Percentiles rank a stretch among this genome's conserved stretches.
phyloP scores from a whole-genome alignment of 1,139 yeast species.

The Geotrichum phurueaensis region DNA sequence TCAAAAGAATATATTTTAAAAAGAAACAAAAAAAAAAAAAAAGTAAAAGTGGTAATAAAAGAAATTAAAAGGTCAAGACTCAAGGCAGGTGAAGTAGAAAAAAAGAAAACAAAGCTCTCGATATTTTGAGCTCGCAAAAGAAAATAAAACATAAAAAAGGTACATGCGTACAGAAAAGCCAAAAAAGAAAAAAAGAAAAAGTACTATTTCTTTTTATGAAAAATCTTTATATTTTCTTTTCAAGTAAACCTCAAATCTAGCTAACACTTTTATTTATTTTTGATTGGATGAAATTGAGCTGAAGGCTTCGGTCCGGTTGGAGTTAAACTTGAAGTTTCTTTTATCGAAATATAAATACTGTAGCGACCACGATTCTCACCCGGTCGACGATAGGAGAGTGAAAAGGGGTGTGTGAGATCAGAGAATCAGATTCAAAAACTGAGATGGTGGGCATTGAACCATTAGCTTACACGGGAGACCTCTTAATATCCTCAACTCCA shows the following conservation, averaged over 20 bases:
- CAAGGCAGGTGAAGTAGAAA: background rate
- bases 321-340: background rate
- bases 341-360: background rate
- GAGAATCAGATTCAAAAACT: background rate
- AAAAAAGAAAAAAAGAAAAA: background rate
- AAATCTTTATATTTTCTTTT: background rate
- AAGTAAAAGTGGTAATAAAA: background rate
- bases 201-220: background rate
- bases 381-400: background rate
- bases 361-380: background rate
- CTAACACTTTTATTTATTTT: background rate
- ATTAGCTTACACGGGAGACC: background rate
- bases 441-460: background rate
- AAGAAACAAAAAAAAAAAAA: background rate
- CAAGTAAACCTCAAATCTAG: background rate
- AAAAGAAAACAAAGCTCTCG: background rate
- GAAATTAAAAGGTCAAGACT: background rate
- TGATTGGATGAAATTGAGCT: background rate
- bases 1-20: background rate
- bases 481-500: background rate
- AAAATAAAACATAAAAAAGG: background rate
- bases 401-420: background rate
- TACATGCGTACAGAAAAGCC: background rate
- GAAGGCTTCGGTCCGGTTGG: background rate
- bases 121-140: background rate